Evolutionary conservation across 495 filamentous ascomycete species (phyloP).

Genomic region (Aspergillus conjunctus): DNA sequence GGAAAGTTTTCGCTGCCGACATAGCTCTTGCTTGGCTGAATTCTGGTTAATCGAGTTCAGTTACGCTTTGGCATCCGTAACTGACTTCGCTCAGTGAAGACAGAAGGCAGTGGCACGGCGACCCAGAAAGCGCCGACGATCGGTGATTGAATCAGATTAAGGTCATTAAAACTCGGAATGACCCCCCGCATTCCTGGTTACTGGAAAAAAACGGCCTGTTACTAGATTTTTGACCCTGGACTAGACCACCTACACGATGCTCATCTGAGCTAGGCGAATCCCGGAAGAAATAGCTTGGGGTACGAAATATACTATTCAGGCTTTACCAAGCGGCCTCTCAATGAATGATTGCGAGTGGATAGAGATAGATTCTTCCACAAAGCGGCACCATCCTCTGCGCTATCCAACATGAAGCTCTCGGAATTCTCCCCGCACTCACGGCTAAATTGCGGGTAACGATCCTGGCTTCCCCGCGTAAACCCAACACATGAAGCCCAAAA

Average conservation of each 20-base stretch:
- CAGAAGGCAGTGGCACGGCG: no score
- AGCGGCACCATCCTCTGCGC: background rate
- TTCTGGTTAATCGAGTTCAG: no score
- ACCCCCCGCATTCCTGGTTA: background rate
- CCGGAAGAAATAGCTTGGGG: conserved; percentile 1
- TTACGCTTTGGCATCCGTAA: no score
- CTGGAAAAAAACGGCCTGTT: background rate
- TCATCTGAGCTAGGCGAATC: background rate
- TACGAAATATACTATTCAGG: background rate
- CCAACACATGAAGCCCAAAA: background rate
- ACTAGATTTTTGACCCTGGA: background rate
- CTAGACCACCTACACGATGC: background rate
- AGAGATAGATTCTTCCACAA: background rate
- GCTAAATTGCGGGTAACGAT: background rate
- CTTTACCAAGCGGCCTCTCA: background rate
- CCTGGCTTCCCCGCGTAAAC: background rate
- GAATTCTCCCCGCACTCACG: background rate
- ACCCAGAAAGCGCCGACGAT: no score
- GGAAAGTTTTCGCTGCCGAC: no score
- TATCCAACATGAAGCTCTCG: background rate
- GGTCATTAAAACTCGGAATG: background rate
- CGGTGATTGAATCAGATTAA: no score
- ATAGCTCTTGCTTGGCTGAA: no score
- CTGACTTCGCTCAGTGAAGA: no score
- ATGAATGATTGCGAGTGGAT: background rate